Evolutionary conservation across 805 yeast genomes (phyloP).

Genomic region (Candida sonorensis): DNA sequence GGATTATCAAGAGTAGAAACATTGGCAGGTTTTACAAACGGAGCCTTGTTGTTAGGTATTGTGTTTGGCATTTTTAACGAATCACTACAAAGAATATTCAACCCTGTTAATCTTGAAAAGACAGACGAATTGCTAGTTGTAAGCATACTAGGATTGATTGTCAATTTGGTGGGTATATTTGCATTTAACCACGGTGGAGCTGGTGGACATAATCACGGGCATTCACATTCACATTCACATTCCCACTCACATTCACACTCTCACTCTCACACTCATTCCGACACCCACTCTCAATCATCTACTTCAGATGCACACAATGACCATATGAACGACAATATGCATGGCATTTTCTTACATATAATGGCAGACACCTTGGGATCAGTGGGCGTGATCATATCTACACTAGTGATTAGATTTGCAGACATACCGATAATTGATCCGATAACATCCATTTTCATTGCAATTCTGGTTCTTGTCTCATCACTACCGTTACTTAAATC

Average conservation of each 20-base stretch:
- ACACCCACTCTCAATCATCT: constrained; percentile 1
- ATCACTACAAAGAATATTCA: constrained; percentile 71
- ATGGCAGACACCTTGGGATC: constrained; percentile 96
- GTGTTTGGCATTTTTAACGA: constrained; percentile 84
- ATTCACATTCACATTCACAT: constrained; percentile 18
- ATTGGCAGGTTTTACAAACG: constrained; percentile 93
- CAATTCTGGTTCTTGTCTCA: constrained; percentile 68
- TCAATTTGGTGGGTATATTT: constrained; percentile 86
- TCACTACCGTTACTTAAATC: constrained; percentile 81
- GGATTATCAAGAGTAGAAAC: constrained; percentile 84
- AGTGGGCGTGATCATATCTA: constrained; percentile 92
- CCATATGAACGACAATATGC: constrained; percentile 69
- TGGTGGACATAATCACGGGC: constrained; percentile 38
- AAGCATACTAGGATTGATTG: constrained; percentile 75
- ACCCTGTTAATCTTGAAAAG: constrained; percentile 71
- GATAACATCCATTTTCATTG: constrained; percentile 82
- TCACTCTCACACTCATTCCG: constrained; percentile 20
- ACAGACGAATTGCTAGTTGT: constrained; percentile 84
- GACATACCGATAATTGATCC: constrained; percentile 86
- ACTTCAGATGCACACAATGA: constrained; percentile 13
- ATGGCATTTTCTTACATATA: constrained; percentile 89
- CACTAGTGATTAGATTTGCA: constrained; percentile 59
- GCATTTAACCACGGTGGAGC: constrained; percentile 87
- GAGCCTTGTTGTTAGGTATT: constrained; percentile 79
- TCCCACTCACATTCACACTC: constrained; percentile 18